phyloP scores from a whole-genome alignment of 305 asterid genomes.

The Solanum hybrid region DNA sequence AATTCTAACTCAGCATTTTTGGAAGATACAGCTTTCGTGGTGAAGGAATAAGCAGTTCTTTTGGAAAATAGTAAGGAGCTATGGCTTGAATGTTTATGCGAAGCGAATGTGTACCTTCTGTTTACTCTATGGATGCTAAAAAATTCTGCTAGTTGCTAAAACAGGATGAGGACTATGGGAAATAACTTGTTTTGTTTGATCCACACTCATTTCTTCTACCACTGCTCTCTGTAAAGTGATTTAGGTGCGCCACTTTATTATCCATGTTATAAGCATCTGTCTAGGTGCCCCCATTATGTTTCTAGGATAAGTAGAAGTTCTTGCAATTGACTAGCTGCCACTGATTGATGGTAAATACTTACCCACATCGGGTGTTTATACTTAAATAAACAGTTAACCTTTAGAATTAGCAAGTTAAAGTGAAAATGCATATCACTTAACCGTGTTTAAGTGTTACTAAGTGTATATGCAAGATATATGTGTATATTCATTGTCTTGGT shows the following conservation, averaged over 20 bases:
- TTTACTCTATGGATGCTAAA: neutral
- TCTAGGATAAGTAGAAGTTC: neutral
- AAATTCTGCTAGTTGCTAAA: neutral
- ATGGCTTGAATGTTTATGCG: neutral
- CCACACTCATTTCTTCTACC: neutral
- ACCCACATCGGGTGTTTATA: neutral
- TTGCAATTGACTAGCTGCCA: neutral
- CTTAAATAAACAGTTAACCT: neutral
- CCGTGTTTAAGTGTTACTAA: neutral
- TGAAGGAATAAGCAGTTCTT: neutral
- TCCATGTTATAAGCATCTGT: neutral
- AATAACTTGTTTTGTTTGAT: neutral
- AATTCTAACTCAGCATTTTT: neutral
- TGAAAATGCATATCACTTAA: neutral
- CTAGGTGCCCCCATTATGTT: neutral
- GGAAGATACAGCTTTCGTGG: neutral
- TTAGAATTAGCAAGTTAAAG: neutral
- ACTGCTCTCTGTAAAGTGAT: neutral
- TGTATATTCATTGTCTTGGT: neutral
- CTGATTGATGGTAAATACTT: neutral
- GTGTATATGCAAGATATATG: neutral
- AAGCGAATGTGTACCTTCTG: neutral
- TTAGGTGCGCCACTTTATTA: neutral
- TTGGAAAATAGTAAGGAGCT: neutral
- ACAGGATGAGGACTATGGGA: neutral